phyloP scores from a whole-genome alignment of 2,329 filamentous ascomycete species.

The Ophiostoma quercus region DNA sequence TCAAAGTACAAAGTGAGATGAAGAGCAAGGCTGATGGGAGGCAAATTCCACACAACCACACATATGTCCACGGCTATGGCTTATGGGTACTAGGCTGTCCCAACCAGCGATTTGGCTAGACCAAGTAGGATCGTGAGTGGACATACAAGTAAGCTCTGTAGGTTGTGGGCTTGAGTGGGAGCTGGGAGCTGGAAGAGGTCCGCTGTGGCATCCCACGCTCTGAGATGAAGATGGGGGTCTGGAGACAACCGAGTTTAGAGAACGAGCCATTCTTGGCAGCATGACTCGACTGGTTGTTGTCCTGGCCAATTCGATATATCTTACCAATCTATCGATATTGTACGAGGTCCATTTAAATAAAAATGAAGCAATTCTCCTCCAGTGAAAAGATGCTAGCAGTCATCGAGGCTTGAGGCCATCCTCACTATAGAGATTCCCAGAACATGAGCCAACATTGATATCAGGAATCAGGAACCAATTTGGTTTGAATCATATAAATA shows the following conservation, averaged over 20 bases:
- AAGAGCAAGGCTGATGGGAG: conserved; percentile 5
- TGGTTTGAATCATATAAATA: no score
- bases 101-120: background rate
- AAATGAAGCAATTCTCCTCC: no score
- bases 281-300: background rate
- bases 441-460: no score
- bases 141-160: background rate
- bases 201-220: background rate
- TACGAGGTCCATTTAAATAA: background rate
- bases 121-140: conserved; percentile 8
- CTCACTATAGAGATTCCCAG: no score
- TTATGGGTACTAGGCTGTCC: background rate
- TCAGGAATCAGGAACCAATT: no score
- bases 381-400: no score
- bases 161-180: background rate
- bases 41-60: background rate
- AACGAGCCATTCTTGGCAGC: background rate
- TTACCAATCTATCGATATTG: background rate
- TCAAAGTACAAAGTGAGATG: background rate
- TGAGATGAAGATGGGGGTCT: background rate
- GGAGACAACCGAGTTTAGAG: background rate
- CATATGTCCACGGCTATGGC: background rate
- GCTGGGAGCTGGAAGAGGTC: background rate
- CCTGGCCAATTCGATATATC: background rate
- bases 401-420: no score